A percentile compares a stretch with the other conserved stretches of the same genome.
Evolutionary conservation across 2,329 filamentous ascomycete species (phyloP).

Genomic region (Xylaria sp.): DNA sequence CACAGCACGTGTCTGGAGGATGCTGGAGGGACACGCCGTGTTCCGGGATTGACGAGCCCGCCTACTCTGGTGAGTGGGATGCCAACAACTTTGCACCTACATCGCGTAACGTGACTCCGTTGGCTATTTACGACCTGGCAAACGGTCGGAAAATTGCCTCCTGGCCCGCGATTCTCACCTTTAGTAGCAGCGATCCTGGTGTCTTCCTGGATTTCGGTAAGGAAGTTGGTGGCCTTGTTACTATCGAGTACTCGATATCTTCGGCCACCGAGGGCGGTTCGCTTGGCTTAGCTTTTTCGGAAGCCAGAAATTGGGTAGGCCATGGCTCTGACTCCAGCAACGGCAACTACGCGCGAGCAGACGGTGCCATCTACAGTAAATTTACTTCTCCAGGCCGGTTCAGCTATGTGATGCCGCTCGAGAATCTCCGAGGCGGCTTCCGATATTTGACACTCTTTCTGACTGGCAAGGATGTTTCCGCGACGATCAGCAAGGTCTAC

Average conservation of each 20-base stretch:
- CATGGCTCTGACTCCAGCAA: slow-evolving; percentile 38
- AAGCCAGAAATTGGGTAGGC: slow-evolving; percentile 39
- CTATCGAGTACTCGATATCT: slow-evolving; percentile 24
- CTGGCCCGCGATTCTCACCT: slow-evolving; percentile 11
- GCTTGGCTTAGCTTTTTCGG: slow-evolving; percentile 39
- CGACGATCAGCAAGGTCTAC: slow-evolving; percentile 22
- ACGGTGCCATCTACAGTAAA: slow-evolving; percentile 36
- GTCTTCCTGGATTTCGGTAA: slow-evolving; percentile 28
- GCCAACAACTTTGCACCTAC: slow-evolving; percentile 51
- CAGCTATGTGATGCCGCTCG: slow-evolving; percentile 36
- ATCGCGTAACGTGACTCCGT: slow-evolving; percentile 46
- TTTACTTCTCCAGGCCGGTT: slow-evolving; percentile 32
- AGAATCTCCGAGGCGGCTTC: slow-evolving; percentile 39
- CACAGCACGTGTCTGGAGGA: slow-evolving; percentile 18
- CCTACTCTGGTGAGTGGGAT: slow-evolving; percentile 55
- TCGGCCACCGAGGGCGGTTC: slow-evolving; percentile 27
- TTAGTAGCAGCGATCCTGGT: slow-evolving; percentile 16
- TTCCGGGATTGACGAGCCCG: slow-evolving; percentile 41
- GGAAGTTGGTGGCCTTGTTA: slow-evolving; percentile 29
- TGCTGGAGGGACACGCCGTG: slow-evolving; percentile 55
- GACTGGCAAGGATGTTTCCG: slow-evolving; percentile 27
- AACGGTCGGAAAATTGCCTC: slow-evolving; percentile 15
- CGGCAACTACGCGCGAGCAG: slow-evolving; percentile 30
- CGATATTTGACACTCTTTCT: slow-evolving; percentile 40
- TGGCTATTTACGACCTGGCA: slow-evolving; percentile 33